Evolutionary conservation across 345 rosid species (phyloP), one percentile per base, ranked within the genome.

Genomic region (Bruguiera parviflora): DNA sequence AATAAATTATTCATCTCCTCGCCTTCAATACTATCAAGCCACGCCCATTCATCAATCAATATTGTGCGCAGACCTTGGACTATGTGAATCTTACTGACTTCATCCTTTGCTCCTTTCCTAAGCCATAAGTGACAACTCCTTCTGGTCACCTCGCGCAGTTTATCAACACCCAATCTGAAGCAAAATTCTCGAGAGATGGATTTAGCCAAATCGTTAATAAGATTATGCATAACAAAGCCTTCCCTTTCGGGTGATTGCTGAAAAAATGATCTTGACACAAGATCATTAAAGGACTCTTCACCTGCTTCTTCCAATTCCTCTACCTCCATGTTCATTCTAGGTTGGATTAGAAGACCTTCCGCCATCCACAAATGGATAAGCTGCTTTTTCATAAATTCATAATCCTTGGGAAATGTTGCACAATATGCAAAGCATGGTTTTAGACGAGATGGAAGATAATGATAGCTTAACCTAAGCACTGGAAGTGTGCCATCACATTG

Each of bases 251-350:
- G 18, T 3, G 65, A 57, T 63, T 73, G 79, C 46, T 71, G 76
- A 37, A 82, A 77, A 65, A 82, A 79, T 2, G 77, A 82, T 51
- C 78, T 74, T 1, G 72, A 78, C 8, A 51, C n/a, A 22, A 79
- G 19, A 31, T 76, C 79, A 28, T 53, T 65, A 15, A 61, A 63
- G 18, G 43, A 78, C 18, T 52, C 71, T 8, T 58, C 8, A 1
- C 78, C 80, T 20, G 55, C 22, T 22, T 43, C 18, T 43, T 43
- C 47, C 46, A 39, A 39, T 39, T 75, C 74, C 57, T 81, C 69
- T 13, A 69, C 10, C 27, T 35, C 19, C n/a, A 52, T n/a, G 22
- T 32, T 67, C 47, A 28, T 25, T n/a, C 32, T 18, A 1, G 32
- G 18, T 52, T 27, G 16, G 33, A 56, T 24, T 3, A 43, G 47